Percentiles rank a stretch among this genome's conserved stretches.
phyloP scores from a whole-genome alignment of 768 basidiomycete species.

The Pulveroboletus sp. region DNA sequence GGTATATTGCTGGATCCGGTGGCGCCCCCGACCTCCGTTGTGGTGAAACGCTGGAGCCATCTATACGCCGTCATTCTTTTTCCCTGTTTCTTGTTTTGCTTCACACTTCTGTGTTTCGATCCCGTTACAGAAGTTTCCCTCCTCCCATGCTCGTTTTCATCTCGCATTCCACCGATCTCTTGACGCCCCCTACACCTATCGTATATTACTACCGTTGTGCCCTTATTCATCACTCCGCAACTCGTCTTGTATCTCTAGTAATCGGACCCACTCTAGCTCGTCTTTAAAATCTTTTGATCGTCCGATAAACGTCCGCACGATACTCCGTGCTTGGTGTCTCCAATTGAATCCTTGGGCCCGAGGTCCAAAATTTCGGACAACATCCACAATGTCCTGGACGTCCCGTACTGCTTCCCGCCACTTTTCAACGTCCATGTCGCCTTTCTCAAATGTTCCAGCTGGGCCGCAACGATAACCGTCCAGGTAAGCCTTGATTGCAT shows the following conservation, averaged over 20 bases:
- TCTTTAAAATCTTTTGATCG: slow-evolving; percentile 86
- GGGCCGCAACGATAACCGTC: slow-evolving; percentile 77
- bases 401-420: slow-evolving; percentile 79
- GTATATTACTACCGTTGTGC: slow-evolving; percentile 19
- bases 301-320: slow-evolving; percentile 87
- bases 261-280: slow-evolving; percentile 75
- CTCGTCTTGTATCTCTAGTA: slow-evolving; percentile 53
- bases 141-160: not conserved
- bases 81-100: not conserved
- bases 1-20: slow-evolving; percentile 2
- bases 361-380: slow-evolving; percentile 82
- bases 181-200: slow-evolving; percentile 1
- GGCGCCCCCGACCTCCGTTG: slow-evolving; percentile 6
- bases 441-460: slow-evolving; percentile 58
- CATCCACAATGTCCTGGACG: slow-evolving; percentile 81
- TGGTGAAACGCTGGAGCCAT: slow-evolving; percentile 16
- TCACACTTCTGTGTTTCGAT: slow-evolving; percentile 15
- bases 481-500: slow-evolving; percentile 78
- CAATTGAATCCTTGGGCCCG: slow-evolving; percentile 62
- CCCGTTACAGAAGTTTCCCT: not conserved
- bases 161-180: not conserved
- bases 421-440: slow-evolving; percentile 61
- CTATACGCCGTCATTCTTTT: slow-evolving; percentile 1
- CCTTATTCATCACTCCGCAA: slow-evolving; percentile 16
- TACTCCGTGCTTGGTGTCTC: slow-evolving; percentile 82